Conservation (phyloP, 164 flowering plant species). For the Santalum album region DNA sequence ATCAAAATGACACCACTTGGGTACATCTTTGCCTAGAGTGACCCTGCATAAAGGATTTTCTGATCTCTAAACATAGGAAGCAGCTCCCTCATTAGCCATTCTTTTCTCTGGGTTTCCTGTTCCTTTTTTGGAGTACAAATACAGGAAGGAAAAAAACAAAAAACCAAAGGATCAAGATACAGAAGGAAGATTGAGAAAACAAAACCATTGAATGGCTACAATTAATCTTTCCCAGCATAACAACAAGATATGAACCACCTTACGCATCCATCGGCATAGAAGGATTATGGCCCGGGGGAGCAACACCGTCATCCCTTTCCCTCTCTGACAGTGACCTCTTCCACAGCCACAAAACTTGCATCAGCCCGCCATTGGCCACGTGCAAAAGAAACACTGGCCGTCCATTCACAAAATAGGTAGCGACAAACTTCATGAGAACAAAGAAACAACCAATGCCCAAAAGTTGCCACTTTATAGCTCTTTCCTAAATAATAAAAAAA, state of each 20-base stretch:
- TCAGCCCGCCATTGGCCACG: slow-evolving; percentile 57
- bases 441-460: slow-evolving; percentile 33
- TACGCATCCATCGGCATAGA: not conserved
- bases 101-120: too few relatives aligned
- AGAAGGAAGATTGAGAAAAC: too few relatives aligned
- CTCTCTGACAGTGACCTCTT: slow-evolving; percentile 12
- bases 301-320: slow-evolving; percentile 1
- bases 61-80: too few relatives aligned
- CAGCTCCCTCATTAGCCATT: too few relatives aligned
- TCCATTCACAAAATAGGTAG: slow-evolving; percentile 14
- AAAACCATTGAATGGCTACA: too few relatives aligned
- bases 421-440: slow-evolving; percentile 30
- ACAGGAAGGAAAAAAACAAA: too few relatives aligned
- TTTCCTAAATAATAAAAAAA: slow-evolving; percentile 20
- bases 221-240: not conserved
- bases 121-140: too few relatives aligned
- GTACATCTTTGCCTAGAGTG: too few relatives aligned
- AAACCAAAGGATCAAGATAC: too few relatives aligned
- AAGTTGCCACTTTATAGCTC: slow-evolving; percentile 19
- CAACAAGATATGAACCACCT: not conserved
- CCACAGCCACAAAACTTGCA: slow-evolving; percentile 61
- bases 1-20: too few relatives aligned
- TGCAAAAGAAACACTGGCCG: slow-evolving; percentile 34
- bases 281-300: not conserved
- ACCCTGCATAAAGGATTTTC: too few relatives aligned